Percentiles rank a stretch among this genome's conserved stretches.
Evolutionary conservation across 2,329 filamentous ascomycete species (phyloP).

Genomic region (Apiospora malaysiana): DNA sequence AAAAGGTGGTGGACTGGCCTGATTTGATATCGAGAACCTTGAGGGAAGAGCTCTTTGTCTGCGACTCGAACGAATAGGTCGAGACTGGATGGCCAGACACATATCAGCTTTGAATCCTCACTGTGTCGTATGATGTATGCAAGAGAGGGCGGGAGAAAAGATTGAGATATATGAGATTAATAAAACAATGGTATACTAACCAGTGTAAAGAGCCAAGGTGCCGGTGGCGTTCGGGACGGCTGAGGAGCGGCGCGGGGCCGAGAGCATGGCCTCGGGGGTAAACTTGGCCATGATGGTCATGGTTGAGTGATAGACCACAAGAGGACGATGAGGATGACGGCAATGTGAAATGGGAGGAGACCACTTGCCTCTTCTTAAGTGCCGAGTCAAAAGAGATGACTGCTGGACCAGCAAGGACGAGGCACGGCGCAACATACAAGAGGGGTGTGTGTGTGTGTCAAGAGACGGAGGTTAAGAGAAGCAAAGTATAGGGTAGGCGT

Average conservation of each 20-base stretch:
- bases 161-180: background rate
- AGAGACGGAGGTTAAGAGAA: background rate
- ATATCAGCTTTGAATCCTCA: background rate
- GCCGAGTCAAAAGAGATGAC: background rate
- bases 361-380: background rate
- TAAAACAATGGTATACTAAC: conserved; percentile 42
- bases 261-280: conserved; percentile 78
- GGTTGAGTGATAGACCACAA: conserved; percentile 30
- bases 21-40: conserved; percentile 72
- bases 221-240: conserved; percentile 73
- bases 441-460: background rate
- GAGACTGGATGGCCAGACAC: conserved; percentile 55
- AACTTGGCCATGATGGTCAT: conserved; percentile 80
- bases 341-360: background rate
- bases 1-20: conserved; percentile 69
- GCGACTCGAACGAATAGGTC: conserved; percentile 80
- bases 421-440: conserved; percentile 2
- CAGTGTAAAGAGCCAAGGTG: conserved; percentile 67
- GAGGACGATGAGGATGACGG: background rate
- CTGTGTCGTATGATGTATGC: background rate
- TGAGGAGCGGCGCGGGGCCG: conserved; percentile 73
- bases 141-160: background rate
- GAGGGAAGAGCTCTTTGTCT: conserved; percentile 72
- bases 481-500: background rate
- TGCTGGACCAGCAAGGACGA: conserved; percentile 2